Conservation (phyloP, 768 basidiomycete species). For the Infundibulicybe gibba region DNA sequence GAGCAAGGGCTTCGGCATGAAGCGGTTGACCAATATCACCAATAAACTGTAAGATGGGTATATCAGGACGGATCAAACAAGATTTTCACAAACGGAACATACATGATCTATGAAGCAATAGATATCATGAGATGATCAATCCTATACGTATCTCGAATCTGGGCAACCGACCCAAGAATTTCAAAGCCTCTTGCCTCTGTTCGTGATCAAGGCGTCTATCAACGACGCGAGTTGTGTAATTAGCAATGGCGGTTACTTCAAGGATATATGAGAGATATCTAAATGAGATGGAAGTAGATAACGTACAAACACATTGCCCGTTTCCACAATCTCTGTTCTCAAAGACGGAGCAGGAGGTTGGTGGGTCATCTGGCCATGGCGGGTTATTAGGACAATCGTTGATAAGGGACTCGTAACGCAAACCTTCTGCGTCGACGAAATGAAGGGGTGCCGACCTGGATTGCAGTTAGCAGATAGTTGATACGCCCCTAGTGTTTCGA, state of each 20-base stretch:
- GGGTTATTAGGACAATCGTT: not conserved
- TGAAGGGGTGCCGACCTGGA: constrained; percentile 38
- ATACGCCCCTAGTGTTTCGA: not conserved
- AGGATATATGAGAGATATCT: not conserved
- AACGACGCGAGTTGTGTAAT: constrained; percentile 50
- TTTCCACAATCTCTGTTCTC: constrained; percentile 42
- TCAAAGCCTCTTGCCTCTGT: constrained; percentile 48
- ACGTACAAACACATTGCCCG: constrained; percentile 35
- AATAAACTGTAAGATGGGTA: constrained; percentile 26
- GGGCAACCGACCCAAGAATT: constrained; percentile 38
- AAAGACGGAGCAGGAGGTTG: constrained; percentile 44
- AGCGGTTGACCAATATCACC: constrained; percentile 51
- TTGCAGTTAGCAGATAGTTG: not conserved
- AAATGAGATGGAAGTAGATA: constrained; percentile 16
- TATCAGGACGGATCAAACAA: too few species aligned
- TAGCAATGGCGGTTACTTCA: constrained; percentile 51
- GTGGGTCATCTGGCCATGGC: constrained; percentile 33
- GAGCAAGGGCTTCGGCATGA: constrained; percentile 38
- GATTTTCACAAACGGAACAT: constrained; percentile 1
- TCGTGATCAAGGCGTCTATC: constrained; percentile 34
- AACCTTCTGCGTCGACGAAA: constrained; percentile 48
- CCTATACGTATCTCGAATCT: not conserved
- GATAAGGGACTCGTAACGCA: not conserved
- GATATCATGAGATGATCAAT: too few species aligned
- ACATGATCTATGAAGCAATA: constrained; percentile 23